phyloP scores from a whole-genome alignment of 805 yeast genomes.

The Nakazawaea wickerhamii region DNA sequence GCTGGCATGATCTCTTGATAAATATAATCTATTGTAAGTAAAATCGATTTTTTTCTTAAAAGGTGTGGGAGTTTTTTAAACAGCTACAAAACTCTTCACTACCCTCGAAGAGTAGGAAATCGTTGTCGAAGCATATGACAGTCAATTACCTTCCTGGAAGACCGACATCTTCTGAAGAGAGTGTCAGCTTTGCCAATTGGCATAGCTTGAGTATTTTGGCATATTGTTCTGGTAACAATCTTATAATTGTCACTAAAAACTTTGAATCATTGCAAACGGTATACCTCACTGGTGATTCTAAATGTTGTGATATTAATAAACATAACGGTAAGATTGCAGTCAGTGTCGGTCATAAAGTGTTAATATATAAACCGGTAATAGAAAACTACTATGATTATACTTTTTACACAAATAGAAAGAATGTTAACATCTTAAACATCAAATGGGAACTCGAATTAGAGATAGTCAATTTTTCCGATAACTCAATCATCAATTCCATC shows the following conservation, averaged over 20 bases:
- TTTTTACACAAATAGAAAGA: slow-evolving; percentile 26
- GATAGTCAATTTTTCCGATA: slow-evolving; percentile 19
- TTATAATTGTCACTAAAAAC: slow-evolving; percentile 57
- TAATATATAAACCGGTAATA: slow-evolving; percentile 52
- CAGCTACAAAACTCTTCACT: no score
- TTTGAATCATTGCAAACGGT: slow-evolving; percentile 66
- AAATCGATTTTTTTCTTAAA: not conserved
- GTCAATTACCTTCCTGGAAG: slow-evolving; percentile 81
- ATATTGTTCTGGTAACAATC: slow-evolving; percentile 85
- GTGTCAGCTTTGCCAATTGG: slow-evolving; percentile 63
- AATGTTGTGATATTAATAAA: slow-evolving; percentile 58
- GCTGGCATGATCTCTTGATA: slow-evolving; percentile 41
- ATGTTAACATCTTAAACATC: slow-evolving; percentile 24
- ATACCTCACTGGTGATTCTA: slow-evolving; percentile 61
- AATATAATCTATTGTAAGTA: not conserved
- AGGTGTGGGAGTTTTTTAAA: slow-evolving; percentile 3
- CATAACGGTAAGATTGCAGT: slow-evolving; percentile 59
- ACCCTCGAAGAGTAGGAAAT: not conserved
- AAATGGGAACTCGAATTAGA: slow-evolving; percentile 27
- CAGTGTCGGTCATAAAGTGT: slow-evolving; percentile 37
- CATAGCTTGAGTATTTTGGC: slow-evolving; percentile 55
- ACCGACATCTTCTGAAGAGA: slow-evolving; percentile 53
- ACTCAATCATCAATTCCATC: slow-evolving; percentile 23
- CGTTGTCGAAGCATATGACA: slow-evolving; percentile 35
- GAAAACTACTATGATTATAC: slow-evolving; percentile 34